Conservation (phyloP, 805 yeast genomes). For the Dipodascus albidus region DNA sequence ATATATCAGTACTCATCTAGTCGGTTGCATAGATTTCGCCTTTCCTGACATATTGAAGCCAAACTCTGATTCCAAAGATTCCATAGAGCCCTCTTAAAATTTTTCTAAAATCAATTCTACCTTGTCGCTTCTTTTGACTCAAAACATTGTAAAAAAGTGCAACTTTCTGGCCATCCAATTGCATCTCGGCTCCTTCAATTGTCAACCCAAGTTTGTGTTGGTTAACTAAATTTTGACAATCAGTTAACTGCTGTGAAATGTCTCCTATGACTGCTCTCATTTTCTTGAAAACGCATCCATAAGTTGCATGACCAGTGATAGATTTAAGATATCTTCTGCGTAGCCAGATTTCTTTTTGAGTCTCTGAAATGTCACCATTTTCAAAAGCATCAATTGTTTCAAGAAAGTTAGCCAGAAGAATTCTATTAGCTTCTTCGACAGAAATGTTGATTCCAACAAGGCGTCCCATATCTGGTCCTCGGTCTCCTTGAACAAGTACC, state of each 20-base stretch:
- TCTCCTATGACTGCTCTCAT: neutral
- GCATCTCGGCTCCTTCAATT: neutral
- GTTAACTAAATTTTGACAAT: neutral
- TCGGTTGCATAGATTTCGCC: neutral
- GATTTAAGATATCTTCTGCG: neutral
- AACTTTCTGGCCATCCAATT: neutral
- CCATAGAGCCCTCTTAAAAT: neutral
- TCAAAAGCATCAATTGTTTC: neutral
- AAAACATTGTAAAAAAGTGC: neutral
- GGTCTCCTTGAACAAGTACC: neutral
- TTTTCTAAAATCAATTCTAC: neutral
- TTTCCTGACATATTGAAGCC: neutral
- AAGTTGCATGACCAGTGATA: neutral
- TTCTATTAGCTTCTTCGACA: neutral
- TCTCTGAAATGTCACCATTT: neutral
- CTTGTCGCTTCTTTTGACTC: neutral
- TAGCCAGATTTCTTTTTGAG: neutral
- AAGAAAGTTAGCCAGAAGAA: neutral
- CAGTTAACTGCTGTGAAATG: neutral
- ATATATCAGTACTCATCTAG: neutral
- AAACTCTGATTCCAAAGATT: neutral
- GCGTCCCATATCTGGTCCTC: neutral
- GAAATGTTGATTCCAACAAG: neutral
- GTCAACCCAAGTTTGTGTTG: neutral
- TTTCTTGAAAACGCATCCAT: neutral